phyloP scores from a whole-genome alignment of 2,329 filamentous ascomycete genomes.

The Fusarium incarnatum region DNA sequence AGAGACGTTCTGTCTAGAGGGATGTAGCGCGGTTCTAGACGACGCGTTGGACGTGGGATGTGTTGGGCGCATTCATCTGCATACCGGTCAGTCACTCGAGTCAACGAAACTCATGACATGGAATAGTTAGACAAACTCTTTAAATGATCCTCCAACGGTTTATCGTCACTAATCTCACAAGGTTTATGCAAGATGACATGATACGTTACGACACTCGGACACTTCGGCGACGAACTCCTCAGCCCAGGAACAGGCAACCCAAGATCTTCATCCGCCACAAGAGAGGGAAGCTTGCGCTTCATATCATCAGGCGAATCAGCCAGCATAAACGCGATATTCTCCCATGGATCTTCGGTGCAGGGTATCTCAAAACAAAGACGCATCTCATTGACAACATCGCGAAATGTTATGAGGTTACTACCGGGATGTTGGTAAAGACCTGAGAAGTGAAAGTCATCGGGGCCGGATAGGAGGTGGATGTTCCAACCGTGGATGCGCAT shows the following conservation, averaged over 20 bases:
- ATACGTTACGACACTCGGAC: neutral
- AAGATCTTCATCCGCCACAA: neutral
- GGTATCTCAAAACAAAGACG: slow-evolving; percentile 33
- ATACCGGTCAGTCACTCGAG: neutral
- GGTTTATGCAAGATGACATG: slow-evolving; percentile 6
- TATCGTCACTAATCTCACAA: neutral
- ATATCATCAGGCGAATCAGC: neutral
- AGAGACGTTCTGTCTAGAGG: slow-evolving; percentile 2
- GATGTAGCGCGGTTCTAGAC: slow-evolving; percentile 6
- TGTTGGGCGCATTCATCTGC: slow-evolving; percentile 13
- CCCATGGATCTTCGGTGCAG: neutral
- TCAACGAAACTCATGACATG: too few species aligned
- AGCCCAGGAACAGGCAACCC: neutral
- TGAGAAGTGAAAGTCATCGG: neutral
- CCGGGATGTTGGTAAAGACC: slow-evolving; percentile 5
- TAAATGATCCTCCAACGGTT: neutral
- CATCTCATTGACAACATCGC: slow-evolving; percentile 30
- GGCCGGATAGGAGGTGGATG: neutral
- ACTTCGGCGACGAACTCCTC: neutral
- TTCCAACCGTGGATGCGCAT: slow-evolving; percentile 6
- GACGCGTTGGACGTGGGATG: neutral
- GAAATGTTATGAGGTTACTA: slow-evolving; percentile 21
- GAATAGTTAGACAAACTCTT: neutral
- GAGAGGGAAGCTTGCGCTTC: neutral
- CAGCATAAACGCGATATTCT: slow-evolving; percentile 12